These are phyloP conservation scores for Dictyostelium intermedium DNA, from an alignment of 78 protist species.

Conservation along the genomic window DNA sequence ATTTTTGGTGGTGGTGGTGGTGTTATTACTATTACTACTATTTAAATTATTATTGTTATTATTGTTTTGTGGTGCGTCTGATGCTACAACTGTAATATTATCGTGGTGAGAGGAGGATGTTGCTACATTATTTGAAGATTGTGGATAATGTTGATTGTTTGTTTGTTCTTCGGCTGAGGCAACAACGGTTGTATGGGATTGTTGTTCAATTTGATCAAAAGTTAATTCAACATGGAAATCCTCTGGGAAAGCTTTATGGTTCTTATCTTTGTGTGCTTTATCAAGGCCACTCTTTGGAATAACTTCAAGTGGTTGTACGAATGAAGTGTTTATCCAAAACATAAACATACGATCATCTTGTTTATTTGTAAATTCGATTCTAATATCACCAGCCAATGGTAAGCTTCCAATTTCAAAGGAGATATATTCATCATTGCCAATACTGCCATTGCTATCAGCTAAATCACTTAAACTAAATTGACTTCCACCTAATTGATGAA, in stretches of 20 bases:
- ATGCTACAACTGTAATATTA: background rate
- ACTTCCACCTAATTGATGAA: background rate
- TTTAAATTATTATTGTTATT: background rate
- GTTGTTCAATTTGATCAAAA: conserved; percentile 7
- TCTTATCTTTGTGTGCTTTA: conserved; percentile 88
- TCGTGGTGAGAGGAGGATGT: background rate
- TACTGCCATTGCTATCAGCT: background rate
- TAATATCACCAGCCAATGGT: conserved; percentile 38
- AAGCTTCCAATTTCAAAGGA: conserved; percentile 62
- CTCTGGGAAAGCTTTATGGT: conserved; percentile 71
- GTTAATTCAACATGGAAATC: conserved; percentile 65
- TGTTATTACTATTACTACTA: background rate
- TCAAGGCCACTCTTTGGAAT: conserved; percentile 83
- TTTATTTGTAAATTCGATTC: conserved; percentile 39
- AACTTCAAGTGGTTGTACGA: conserved; percentile 5
- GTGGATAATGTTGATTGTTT: background rate
- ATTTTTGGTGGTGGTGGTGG: background rate
- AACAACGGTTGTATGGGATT: background rate
- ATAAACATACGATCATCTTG: conserved; percentile 77
- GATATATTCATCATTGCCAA: conserved; percentile 47
- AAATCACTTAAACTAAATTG: conserved; percentile 16
- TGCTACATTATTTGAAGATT: background rate
- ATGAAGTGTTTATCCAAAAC: conserved; percentile 91
- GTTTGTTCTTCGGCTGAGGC: conserved; percentile 2
- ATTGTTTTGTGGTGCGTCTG: background rate